Evolutionary conservation across 1,284 basidiomycete genomes (phyloP), one percentile per base, ranked within the genome.

Genomic region (Coniferiporia weirii): DNA sequence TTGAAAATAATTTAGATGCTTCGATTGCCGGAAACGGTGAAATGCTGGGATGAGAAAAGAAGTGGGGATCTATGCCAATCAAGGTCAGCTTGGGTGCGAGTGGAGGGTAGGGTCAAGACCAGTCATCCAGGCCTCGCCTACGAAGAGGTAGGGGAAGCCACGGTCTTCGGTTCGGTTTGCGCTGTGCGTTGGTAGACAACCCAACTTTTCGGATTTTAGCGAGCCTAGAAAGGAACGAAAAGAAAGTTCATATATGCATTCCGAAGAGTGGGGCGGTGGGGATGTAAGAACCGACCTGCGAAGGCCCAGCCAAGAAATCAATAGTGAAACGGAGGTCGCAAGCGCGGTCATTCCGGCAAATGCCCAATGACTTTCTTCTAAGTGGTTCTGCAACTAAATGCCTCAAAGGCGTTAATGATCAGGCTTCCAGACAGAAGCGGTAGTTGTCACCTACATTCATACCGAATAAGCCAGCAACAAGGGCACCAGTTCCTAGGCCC

Each of bases 401-500:
- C 64, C 61, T 61, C 61, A 56, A 49, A 54, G 57, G 54, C 65
- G 64, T 60, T 64, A 66, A 50, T 49, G 56, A 61, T 51, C 45
- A 8, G 40, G 43, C 27, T 27, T 27, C 27, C 27, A 27, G 27
- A 27, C 27, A 34, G 44, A 62, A 57, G 58, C 58, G 56, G 4
- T 44, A 57, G 52, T 52, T 51, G 54, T 72, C 13, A 77, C 88
- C 70, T 68, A 94, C 90, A 72, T 97, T 98, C 95, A 98, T 98
- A 22, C 95, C 95, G 67, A 97, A 97, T 9, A 97, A 68, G 3
- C 95, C 94, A 45, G 94, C 93, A 17, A 96, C 76, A 20, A 98
- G 77, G n/a, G 95, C 93, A 0, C 95, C 95, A n/a, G 85, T 82
- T 10, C 92, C 93, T 60, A 98, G 81, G 0, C 96, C 95, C 73